Conservation (phyloP, 2,329 filamentous ascomycete genomes). For the Fusarium dlaminii region DNA sequence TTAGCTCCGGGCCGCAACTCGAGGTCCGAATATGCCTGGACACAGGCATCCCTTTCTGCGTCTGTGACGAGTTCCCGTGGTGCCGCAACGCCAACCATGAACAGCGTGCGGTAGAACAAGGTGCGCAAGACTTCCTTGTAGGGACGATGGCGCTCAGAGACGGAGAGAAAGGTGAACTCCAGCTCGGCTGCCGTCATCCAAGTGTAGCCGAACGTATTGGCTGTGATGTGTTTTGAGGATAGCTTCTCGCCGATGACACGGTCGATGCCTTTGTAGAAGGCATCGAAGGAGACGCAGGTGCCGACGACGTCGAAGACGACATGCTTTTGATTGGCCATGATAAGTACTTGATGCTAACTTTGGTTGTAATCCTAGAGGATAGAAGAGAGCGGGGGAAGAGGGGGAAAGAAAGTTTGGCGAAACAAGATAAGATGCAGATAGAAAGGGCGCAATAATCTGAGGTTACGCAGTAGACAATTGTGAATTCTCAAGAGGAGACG, state of each 20-base stretch:
- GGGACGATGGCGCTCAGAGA: slow-evolving; percentile 11
- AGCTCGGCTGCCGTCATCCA: slow-evolving; percentile 7
- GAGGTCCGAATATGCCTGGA: background rate
- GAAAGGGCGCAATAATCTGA: background rate
- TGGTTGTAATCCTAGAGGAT: background rate
- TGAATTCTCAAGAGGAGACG: background rate
- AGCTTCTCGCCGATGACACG: background rate
- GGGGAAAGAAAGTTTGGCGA: background rate
- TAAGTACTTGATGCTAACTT: background rate
- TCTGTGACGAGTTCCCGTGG: background rate
- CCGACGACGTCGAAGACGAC: slow-evolving; percentile 3
- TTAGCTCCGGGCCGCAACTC: background rate
- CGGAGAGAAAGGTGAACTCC: slow-evolving; percentile 1
- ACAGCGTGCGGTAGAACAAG: background rate
- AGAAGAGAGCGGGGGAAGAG: background rate
- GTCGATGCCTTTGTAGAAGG: background rate
- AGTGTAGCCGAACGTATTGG: slow-evolving; percentile 1
- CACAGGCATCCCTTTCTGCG: background rate
- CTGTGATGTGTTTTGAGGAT: background rate
- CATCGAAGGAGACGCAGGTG: background rate
- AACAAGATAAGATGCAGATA: background rate
- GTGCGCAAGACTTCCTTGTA: slow-evolving; percentile 45
- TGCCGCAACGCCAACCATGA: slow-evolving; percentile 52
- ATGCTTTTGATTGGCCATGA: slow-evolving; percentile 3
- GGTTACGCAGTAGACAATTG: background rate